Percentiles rank a stretch among this genome's conserved stretches.
phyloP scores from a whole-genome alignment of 169 alveolate species.

The Cryptosporidium andersoni region DNA sequence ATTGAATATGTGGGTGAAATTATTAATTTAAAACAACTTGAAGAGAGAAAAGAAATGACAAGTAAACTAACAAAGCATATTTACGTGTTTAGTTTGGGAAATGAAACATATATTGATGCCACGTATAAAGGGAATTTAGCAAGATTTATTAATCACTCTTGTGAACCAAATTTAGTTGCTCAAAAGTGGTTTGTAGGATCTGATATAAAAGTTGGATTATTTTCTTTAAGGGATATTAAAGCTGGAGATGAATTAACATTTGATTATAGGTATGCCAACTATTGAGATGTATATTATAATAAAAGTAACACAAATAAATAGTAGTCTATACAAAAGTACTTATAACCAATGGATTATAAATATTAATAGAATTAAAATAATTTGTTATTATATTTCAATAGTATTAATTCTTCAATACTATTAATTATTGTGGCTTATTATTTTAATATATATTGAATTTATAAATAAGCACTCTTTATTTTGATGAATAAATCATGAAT shows the following conservation, averaged over 20 bases:
- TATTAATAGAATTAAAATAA: too few relatives aligned
- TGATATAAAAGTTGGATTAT: constrained; percentile 94
- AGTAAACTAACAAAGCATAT: constrained; percentile 73
- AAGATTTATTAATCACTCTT: constrained; percentile 95
- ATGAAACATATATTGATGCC: constrained; percentile 93
- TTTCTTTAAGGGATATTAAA: constrained; percentile 89
- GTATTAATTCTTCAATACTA: too few relatives aligned
- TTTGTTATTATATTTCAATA: too few relatives aligned
- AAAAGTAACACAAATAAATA: too few relatives aligned
- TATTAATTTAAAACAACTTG: constrained; percentile 76
- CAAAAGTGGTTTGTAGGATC: constrained; percentile 94
- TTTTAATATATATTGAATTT: too few relatives aligned
- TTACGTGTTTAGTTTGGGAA: constrained; percentile 84
- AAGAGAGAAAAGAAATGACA: constrained; percentile 69
- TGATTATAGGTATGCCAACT: constrained; percentile 80
- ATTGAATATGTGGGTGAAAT: constrained; percentile 87
- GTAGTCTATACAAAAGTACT: too few relatives aligned
- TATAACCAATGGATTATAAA: too few relatives aligned
- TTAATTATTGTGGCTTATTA: too few relatives aligned
- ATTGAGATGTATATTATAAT: constrained; percentile 9
- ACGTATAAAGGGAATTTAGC: constrained; percentile 95
- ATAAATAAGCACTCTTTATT: too few relatives aligned
- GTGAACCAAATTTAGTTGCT: constrained; percentile 97
- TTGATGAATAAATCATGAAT: too few relatives aligned
- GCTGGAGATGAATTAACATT: constrained; percentile 95